Percentiles rank a stretch among this genome's conserved stretches.
phyloP scores from a whole-genome alignment of 129 eudicot species.

The Solidago caesia region DNA sequence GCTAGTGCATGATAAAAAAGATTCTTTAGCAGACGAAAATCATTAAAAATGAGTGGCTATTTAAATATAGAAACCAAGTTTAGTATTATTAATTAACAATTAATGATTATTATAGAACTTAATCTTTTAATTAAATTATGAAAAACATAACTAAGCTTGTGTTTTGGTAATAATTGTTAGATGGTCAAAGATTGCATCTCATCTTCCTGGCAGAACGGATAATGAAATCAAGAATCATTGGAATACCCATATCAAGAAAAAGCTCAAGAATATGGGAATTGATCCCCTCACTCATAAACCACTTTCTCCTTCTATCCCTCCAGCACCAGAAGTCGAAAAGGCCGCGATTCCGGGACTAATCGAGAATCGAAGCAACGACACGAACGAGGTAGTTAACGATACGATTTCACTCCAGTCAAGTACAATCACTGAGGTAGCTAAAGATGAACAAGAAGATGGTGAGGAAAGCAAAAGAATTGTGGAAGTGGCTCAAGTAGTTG shows the following conservation, averaged over 20 bases:
- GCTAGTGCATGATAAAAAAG: slow-evolving; percentile 25
- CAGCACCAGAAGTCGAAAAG: neutral
- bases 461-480: slow-evolving; percentile 26
- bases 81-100: no score
- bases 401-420: slow-evolving; percentile 32
- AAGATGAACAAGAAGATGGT: slow-evolving; percentile 35
- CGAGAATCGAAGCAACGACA: slow-evolving; percentile 5
- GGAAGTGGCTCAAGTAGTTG: slow-evolving; percentile 25
- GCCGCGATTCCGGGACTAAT: neutral
- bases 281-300: slow-evolving; percentile 87
- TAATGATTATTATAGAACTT: no score
- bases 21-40: slow-evolving; percentile 3
- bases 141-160: neutral
- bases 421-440: slow-evolving; percentile 26
- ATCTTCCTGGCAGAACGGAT: slow-evolving; percentile 87
- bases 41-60: no score
- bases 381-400: neutral
- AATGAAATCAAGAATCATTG: slow-evolving; percentile 91
- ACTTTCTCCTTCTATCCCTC: slow-evolving; percentile 28
- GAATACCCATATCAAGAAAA: slow-evolving; percentile 89
- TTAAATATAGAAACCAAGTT: no score
- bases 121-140: neutral
- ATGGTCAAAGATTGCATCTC: slow-evolving; percentile 93
- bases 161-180: slow-evolving; percentile 28
- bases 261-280: slow-evolving; percentile 80